Evolutionary conservation across 2,329 filamentous ascomycete species (phyloP).

Genomic region (Calycina herbarum): DNA sequence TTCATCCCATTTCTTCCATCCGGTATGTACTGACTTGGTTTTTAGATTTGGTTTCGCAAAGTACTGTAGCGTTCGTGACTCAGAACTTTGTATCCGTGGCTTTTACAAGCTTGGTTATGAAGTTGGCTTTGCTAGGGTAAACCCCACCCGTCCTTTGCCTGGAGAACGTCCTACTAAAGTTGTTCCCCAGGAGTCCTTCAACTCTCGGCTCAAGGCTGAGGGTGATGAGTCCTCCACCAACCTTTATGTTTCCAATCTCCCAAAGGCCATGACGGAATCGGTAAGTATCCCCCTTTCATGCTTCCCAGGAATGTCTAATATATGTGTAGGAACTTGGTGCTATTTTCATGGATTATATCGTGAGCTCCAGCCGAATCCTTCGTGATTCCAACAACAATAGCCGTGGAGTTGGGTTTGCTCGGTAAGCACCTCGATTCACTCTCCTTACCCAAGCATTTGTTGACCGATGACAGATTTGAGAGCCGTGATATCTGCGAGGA

Average conservation of each 20-base stretch:
- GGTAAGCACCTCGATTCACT: slow-evolving; percentile 55
- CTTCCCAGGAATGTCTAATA: slow-evolving; percentile 29
- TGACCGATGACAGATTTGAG: slow-evolving; percentile 68
- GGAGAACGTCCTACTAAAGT: slow-evolving; percentile 26
- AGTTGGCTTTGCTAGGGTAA: slow-evolving; percentile 90
- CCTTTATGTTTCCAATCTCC: slow-evolving; percentile 95
- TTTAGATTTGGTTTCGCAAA: slow-evolving; percentile 94
- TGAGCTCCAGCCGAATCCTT: slow-evolving; percentile 92
- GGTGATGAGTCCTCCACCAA: slow-evolving; percentile 90
- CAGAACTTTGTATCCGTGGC: slow-evolving; percentile 92
- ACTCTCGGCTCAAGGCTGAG: slow-evolving; percentile 95
- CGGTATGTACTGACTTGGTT: slow-evolving; percentile 10
- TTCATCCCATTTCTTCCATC: neutral
- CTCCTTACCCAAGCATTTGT: slow-evolving; percentile 7
- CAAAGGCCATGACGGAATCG: slow-evolving; percentile 86
- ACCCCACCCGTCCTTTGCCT: slow-evolving; percentile 4
- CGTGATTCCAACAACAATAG: slow-evolving; percentile 89
- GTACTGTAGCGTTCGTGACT: slow-evolving; percentile 82
- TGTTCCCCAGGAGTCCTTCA: slow-evolving; percentile 80
- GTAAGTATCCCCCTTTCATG: slow-evolving; percentile 50
- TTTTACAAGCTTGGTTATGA: slow-evolving; percentile 96
- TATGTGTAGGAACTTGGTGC: slow-evolving; percentile 66
- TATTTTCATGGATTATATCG: slow-evolving; percentile 77
- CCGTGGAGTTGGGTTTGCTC: slow-evolving; percentile 94
- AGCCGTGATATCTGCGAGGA: slow-evolving; percentile 85